These are phyloP conservation scores for Hamamelis virginiana DNA, from an alignment of 164 flowering plant genomes.

Conservation along the genomic window DNA sequence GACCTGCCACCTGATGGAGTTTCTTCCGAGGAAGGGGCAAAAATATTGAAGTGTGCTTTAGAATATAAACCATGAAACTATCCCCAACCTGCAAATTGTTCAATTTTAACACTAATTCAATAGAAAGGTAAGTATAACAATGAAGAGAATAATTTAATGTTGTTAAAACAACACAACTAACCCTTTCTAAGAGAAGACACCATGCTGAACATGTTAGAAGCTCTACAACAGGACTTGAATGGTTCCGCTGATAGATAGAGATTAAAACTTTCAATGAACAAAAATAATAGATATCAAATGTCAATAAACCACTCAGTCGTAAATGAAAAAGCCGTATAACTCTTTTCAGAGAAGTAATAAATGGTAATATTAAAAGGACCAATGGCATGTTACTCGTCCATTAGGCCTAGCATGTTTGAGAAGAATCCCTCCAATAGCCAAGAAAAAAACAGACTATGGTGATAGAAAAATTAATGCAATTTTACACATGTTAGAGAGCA, in stretches of 20 bases:
- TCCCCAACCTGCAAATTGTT: constrained; percentile 66
- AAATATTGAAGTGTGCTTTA: constrained; percentile 61
- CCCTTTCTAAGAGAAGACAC: constrained; percentile 60
- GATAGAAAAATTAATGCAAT: too few relatives aligned
- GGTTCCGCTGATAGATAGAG: constrained; percentile 34
- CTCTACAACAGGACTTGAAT: constrained; percentile 40
- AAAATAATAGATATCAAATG: neutral
- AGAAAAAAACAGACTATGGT: too few relatives aligned
- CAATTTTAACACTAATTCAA: neutral
- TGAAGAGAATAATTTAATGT: neutral
- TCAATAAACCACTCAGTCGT: neutral
- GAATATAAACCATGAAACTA: constrained; percentile 54
- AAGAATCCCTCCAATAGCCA: too few relatives aligned
- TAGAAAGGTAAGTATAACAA: neutral
- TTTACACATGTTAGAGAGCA: too few relatives aligned
- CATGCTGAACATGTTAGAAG: constrained; percentile 54
- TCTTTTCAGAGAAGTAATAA: neutral
- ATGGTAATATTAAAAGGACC: neutral
- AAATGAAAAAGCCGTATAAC: neutral
- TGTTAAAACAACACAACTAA: constrained; percentile 18
- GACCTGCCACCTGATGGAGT: constrained; percentile 68
- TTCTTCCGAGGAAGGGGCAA: constrained; percentile 44
- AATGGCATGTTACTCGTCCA: neutral
- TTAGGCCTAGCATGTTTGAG: too few relatives aligned
- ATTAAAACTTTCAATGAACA: neutral